Percentiles rank a stretch among this genome's conserved stretches.
These are phyloP conservation scores for Kwoniella newhampshirensis DNA, from an alignment of 768 basidiomycete genomes.

Conservation along the genomic window DNA sequence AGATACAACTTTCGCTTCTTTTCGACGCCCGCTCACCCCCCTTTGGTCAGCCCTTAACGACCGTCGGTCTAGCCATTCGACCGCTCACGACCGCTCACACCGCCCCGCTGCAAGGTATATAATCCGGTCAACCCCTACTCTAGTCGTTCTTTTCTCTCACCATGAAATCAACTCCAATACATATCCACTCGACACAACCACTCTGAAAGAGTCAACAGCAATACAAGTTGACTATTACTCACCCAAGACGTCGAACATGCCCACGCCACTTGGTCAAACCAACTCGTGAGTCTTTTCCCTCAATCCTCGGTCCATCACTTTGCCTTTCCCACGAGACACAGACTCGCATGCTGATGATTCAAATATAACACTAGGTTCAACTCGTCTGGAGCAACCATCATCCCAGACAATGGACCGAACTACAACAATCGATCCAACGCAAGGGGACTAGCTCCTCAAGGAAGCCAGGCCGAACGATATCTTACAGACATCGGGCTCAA, in stretches of 20 bases:
- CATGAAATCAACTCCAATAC: too few relatives aligned
- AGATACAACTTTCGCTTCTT: too few relatives aligned
- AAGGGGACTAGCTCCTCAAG: slow-evolving; percentile 9
- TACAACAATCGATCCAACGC: slow-evolving; percentile 1
- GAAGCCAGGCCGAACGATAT: slow-evolving; percentile 6
- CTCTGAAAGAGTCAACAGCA: too few relatives aligned
- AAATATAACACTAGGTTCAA: slow-evolving; percentile 19
- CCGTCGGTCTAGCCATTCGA: too few relatives aligned
- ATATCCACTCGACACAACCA: too few relatives aligned
- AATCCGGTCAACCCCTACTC: too few relatives aligned
- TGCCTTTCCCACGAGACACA: neutral
- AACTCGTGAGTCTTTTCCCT: slow-evolving; percentile 15
- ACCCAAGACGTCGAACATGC: slow-evolving; percentile 16
- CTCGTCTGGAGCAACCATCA: slow-evolving; percentile 27
- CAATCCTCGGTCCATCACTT: neutral
- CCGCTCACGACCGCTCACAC: too few relatives aligned
- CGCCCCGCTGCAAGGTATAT: too few relatives aligned
- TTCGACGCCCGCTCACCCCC: too few relatives aligned
- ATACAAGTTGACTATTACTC: too few relatives aligned
- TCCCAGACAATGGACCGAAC: slow-evolving; percentile 16
- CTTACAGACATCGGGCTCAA: slow-evolving; percentile 12
- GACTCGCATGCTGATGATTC: neutral
- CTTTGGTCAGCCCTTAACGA: too few relatives aligned
- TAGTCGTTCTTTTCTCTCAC: too few relatives aligned
- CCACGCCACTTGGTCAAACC: slow-evolving; percentile 8